Evolutionary conservation across 306 rosid species (phyloP), one percentile per base, ranked within the genome.

Genomic region (Quercus wislizeni): DNA sequence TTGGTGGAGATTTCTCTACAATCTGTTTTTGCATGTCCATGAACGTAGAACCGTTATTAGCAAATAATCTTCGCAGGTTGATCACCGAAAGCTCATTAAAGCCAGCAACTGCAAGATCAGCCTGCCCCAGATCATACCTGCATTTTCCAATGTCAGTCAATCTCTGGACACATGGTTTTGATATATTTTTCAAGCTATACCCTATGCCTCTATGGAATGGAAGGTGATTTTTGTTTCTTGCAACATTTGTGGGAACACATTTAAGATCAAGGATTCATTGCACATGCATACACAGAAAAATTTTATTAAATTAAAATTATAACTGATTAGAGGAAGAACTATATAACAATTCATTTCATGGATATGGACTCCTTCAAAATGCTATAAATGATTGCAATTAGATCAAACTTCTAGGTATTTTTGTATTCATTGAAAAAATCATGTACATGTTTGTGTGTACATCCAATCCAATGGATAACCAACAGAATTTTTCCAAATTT

Each of bases 31-130:
- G 97, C 81, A 88, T 72, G 80, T 96, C 98, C 98, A 93, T 96
- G 81, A 96, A 96, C 31, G 96, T 89, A 10, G 93, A 89, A 46
- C 99, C 99, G 71, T 83, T 93, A 81, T 93, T 89, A 5, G 97
- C 99, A 79, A 96, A 96, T 76, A 96, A 79, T 89, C 99, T 93
- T 77, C 99, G 76, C 27, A 96, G 85, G 90, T 96, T 96, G 86
- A 96, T 96, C 78, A 96, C 98, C 1, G 99, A 96, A 65, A 96
- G 97, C 83, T 96, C 99, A 55, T 79, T 89, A 25, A 91, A 91
- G 81, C 90, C 89, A 65, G 89, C 99, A 68, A 96, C 90, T n/a
- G 99, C 91, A 85, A 96, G 97, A 89, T 96, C 99, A n/a, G 98
- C 96, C 80, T 96, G 99, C 71, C 80, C 87, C 83, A 96, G 90